Evolutionary conservation across 2,329 filamentous ascomycete genomes (phyloP), one percentile per base, ranked within the genome.

Genomic region (Diaporthe citriasiana): DNA sequence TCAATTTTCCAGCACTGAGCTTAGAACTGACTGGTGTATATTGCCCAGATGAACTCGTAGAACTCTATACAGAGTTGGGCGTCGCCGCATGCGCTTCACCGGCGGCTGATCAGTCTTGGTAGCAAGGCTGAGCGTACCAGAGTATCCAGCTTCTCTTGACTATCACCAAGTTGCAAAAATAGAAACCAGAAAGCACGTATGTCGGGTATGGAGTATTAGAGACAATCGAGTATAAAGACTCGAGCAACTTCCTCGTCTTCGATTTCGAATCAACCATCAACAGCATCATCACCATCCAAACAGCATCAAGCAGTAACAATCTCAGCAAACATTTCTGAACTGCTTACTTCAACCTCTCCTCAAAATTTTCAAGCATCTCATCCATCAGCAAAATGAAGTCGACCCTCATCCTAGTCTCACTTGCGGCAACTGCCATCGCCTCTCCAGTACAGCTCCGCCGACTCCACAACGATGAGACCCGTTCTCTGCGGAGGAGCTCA

Each of bases 31-130:
- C 47, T 38, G 63, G 38, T 50, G 13, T 66, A 51, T 51, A 66
- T 66, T 66, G 63, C 63, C 60, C 33, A 66, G 63, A 25, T 66
- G 45, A 66, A 19, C 27, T 66, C 7, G n/a, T 38, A 9, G 22
- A 66, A 38, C 45, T 66, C 30, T 38, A 66, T 51, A 27, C 63
- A 22, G 47, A 51, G n/a, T 40, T 30, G 63, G 63, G 33, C 63
- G 22, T 27, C 63, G 47, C 63, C 33, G 45, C 47, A 40, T 68
- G 63, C 30, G 33, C 30, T 53, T 19, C 27, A 68, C 22, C 63
- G 63, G 33, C 47, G 63, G 63, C 63, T 68, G 47, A 35, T 22
- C 45, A 66, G 45, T 22, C 45, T 66, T 50, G 45, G 45, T 66
- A 40, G 63, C 33, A 68, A 68, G 63, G 63, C 63, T 68, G 47